Percentiles rank a stretch among this genome's conserved stretches.
phyloP scores from a whole-genome alignment of 2,329 filamentous ascomycete species.

The Colletotrichum chrysophilum region DNA sequence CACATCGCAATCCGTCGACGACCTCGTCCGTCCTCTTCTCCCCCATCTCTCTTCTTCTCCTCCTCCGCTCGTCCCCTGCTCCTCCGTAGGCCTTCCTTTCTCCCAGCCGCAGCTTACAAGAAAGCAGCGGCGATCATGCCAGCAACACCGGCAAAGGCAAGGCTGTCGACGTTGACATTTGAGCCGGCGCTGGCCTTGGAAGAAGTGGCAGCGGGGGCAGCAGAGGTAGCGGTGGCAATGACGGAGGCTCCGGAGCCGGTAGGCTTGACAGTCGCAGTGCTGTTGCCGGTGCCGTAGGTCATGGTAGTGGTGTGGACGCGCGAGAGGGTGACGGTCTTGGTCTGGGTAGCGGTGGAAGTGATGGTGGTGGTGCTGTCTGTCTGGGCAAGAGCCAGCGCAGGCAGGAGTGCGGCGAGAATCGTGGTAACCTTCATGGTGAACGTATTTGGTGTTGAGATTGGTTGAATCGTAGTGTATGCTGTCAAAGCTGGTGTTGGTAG shows the following conservation, averaged over 20 bases:
- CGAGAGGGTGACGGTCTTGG: slow-evolving; percentile 42
- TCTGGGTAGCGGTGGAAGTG: slow-evolving; percentile 56
- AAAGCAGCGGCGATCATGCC: slow-evolving; percentile 57
- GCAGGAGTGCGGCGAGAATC: slow-evolving; percentile 55
- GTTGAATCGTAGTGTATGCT: slow-evolving; percentile 14
- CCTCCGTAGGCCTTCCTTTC: background rate
- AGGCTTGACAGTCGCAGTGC: slow-evolving; percentile 37
- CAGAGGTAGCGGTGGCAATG: slow-evolving; percentile 12
- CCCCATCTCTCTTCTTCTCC: background rate
- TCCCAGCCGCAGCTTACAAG: slow-evolving; percentile 45
- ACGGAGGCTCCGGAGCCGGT: slow-evolving; percentile 26
- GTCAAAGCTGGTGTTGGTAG: slow-evolving; percentile 26
- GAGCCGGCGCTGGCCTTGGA: slow-evolving; percentile 32
- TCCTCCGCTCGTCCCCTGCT: background rate
- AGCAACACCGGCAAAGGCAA: slow-evolving; percentile 54
- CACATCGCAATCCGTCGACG: background rate
- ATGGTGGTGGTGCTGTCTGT: slow-evolving; percentile 42
- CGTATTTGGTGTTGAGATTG: slow-evolving; percentile 14
- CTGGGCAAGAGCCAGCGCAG: slow-evolving; percentile 57
- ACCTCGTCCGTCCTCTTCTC: background rate
- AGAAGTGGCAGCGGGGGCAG: slow-evolving; percentile 26
- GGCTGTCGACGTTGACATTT: slow-evolving; percentile 45
- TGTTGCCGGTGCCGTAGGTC: slow-evolving; percentile 42
- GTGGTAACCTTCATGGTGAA: slow-evolving; percentile 44
- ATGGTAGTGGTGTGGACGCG: slow-evolving; percentile 45